Evolutionary conservation across 306 rosid species (phyloP), one percentile per base, ranked within the genome.

Genomic region (Hylodesmum podocarpum): DNA sequence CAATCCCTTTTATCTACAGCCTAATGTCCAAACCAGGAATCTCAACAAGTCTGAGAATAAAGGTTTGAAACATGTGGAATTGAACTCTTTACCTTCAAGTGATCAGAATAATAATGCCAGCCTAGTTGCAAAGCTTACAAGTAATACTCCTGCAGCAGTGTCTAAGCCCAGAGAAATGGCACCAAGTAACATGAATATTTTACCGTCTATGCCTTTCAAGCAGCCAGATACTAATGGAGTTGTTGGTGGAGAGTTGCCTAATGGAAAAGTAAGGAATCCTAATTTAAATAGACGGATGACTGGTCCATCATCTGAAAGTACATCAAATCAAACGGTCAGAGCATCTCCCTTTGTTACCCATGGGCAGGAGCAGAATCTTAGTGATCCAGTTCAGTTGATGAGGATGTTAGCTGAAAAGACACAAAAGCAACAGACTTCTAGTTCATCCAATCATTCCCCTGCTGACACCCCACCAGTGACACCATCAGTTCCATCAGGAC

Each of bases 331-430:
- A 70, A 61, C 80, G 21, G 91, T 72, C 46, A 86, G 88, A 83
- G 79, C 84, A 22, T 70, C 86, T 77, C 78, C 91, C 10, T 71
- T 80, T 72, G 85, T 82, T 85, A 34, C 88, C 43, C 93, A 73
- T 67, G 93, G 86, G 62, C 95, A 80, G 67, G 98, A 87, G 75
- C 90, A 82, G 79, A 81, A 70, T 83, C 88, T 87, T 25, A 76
- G 77, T n/a, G 97, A 95, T 73, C 96, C 98, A 9, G 97, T 86
- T 47, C 95, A 88, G 75, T 61, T 89, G 83, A 90, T 95, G 97
- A 92, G 84, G 77, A 83, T 88, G 79, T 82, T 95, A 81, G 78
- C 90, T 0, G 96, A 92, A 29, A 90, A 86, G 81, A 80, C 89
- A 47, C 92, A 91, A 34, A 90, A 82, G 84, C 97, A 88, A 79